Conservation (phyloP, 2,329 filamentous ascomycete species). For the Coniochaeta sp. region DNA sequence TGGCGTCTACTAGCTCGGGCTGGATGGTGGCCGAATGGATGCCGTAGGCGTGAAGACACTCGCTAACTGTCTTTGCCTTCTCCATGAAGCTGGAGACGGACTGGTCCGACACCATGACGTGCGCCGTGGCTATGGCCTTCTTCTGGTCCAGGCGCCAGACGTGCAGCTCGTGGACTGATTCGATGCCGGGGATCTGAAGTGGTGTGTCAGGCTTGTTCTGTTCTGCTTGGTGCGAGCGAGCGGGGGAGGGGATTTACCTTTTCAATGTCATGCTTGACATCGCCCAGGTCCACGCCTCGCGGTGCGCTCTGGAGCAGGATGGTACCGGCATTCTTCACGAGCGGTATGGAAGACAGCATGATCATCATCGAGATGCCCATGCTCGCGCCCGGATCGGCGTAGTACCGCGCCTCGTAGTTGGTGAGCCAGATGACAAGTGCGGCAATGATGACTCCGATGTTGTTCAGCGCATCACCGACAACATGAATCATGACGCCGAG, state of each 20-base stretch:
- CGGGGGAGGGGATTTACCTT: constrained; percentile 31
- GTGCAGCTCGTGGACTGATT: constrained; percentile 64
- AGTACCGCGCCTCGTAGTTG: constrained; percentile 51
- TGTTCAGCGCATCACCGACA: constrained; percentile 67
- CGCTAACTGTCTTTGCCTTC: constrained; percentile 53
- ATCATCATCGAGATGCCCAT: constrained; percentile 70
- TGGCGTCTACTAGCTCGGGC: constrained; percentile 41
- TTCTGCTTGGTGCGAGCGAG: neutral
- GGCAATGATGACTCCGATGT: constrained; percentile 66
- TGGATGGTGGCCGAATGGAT: constrained; percentile 67
- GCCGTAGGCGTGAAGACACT: constrained; percentile 67
- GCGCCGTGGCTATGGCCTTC: constrained; percentile 62
- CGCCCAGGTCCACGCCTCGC: constrained; percentile 46
- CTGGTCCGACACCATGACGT: constrained; percentile 55
- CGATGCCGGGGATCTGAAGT: constrained; percentile 55
- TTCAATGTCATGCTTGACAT: constrained; percentile 64
- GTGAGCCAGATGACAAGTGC: constrained; percentile 63
- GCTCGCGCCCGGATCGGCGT: constrained; percentile 64
- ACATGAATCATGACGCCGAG: constrained; percentile 66
- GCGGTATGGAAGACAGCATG: constrained; percentile 52
- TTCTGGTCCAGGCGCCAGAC: constrained; percentile 68
- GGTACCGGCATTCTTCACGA: constrained; percentile 53
- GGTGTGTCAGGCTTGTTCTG: constrained; percentile 4
- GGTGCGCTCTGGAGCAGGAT: constrained; percentile 68
- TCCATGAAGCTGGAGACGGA: constrained; percentile 51